A percentile compares a stretch with the other conserved stretches of the same genome.
Evolutionary conservation across 768 basidiomycete genomes (phyloP).

Genomic region (Mycena metata): DNA sequence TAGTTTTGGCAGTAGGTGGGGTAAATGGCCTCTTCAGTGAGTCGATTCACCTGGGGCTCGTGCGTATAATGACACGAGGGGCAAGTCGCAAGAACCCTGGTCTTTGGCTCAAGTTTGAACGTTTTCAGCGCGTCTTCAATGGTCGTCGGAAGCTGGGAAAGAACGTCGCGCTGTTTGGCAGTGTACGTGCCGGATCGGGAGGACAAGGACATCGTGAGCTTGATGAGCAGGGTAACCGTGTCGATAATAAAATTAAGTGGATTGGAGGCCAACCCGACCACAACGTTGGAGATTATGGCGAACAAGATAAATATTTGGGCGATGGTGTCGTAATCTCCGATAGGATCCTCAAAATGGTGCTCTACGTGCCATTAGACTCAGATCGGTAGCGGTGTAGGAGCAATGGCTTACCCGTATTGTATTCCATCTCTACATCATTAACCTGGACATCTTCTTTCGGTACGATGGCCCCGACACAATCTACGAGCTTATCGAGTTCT

Average conservation of each 20-base stretch:
- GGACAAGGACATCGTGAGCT: slow-evolving; percentile 31
- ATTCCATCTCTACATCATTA: slow-evolving; percentile 9
- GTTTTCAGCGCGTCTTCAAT: slow-evolving; percentile 29
- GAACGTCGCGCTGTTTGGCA: slow-evolving; percentile 15
- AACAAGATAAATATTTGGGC: slow-evolving; percentile 29
- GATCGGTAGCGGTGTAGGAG: slow-evolving; percentile 2
- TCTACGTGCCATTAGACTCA: slow-evolving; percentile 17
- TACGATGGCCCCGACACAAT: slow-evolving; percentile 28
- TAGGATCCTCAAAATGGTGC: slow-evolving; percentile 36
- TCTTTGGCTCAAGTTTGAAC: slow-evolving; percentile 36
- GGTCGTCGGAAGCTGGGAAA: slow-evolving; percentile 31
- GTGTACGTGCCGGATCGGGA: slow-evolving; percentile 9
- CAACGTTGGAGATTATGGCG: slow-evolving; percentile 28
- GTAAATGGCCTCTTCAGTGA: slow-evolving; percentile 29
- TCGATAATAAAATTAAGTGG: slow-evolving; percentile 37
- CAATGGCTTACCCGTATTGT: slow-evolving; percentile 27
- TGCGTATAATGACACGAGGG: slow-evolving; percentile 34
- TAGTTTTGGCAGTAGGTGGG: slow-evolving; percentile 29
- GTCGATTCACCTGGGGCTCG: slow-evolving; percentile 31
- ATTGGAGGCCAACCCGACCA: slow-evolving; percentile 30
- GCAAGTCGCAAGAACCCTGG: slow-evolving; percentile 29
- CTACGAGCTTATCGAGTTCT: slow-evolving; percentile 30
- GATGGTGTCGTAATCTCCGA: slow-evolving; percentile 25
- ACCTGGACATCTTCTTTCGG: slow-evolving; percentile 16
- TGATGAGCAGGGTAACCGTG: slow-evolving; percentile 32